These are phyloP conservation scores for Ceratonia siliqua DNA, from an alignment of 306 rosid genomes.

Conservation along the genomic window DNA sequence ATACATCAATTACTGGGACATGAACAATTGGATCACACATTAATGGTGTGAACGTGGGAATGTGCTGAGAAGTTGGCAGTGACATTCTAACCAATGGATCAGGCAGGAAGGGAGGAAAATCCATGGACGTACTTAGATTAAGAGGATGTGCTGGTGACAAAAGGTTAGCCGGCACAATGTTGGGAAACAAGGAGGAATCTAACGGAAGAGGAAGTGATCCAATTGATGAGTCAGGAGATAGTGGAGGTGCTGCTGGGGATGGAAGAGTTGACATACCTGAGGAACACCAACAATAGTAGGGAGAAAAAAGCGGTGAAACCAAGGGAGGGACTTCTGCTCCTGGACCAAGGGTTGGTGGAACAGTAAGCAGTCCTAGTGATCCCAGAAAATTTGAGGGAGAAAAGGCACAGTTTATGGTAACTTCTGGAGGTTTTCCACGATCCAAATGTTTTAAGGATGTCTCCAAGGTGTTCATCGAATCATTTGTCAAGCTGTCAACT, in stretches of 20 bases:
- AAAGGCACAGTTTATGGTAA: conserved; percentile 29
- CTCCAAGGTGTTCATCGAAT: conserved; percentile 39
- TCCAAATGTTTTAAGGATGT: conserved; percentile 42
- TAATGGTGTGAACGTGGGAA: conserved; percentile 83
- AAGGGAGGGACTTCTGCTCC: conserved; percentile 50
- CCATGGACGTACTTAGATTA: conserved; percentile 48
- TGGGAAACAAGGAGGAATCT: conserved; percentile 66
- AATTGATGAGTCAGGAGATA: conserved; percentile 35
- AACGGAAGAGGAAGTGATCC: conserved; percentile 55
- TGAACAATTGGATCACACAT: conserved; percentile 95
- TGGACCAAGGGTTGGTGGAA: conserved; percentile 44
- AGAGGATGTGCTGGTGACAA: conserved; percentile 60
- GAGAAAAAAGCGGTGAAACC: conserved; percentile 71
- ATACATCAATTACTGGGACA: conserved; percentile 80
- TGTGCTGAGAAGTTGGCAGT: conserved; percentile 69
- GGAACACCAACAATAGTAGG: conserved; percentile 93
- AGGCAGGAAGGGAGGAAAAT: conserved; percentile 81
- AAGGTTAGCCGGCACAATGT: conserved; percentile 50
- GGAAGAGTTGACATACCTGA: conserved; percentile 56
- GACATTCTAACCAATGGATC: conserved; percentile 73
- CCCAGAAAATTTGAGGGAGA: conserved; percentile 61
- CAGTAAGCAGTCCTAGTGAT: conserved; percentile 54
- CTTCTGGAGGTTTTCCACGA: conserved; percentile 44
- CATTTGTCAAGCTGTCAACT: conserved; percentile 46
- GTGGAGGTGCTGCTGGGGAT: conserved; percentile 48